Evolutionary conservation across 2,329 filamentous ascomycete species (phyloP).

Genomic region (Proliferodiscus dingleyae): DNA sequence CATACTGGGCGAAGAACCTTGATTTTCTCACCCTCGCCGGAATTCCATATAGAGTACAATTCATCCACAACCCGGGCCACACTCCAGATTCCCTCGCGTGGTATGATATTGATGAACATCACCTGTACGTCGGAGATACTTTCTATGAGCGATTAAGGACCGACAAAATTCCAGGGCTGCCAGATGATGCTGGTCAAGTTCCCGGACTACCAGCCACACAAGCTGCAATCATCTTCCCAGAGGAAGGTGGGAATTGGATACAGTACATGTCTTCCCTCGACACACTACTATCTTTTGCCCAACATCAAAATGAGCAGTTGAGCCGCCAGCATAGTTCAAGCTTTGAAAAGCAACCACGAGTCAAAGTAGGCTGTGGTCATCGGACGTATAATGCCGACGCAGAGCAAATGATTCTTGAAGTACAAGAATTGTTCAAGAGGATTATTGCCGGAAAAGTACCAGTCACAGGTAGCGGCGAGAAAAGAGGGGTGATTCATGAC

Average conservation of each 20-base stretch:
- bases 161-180: constrained; percentile 29
- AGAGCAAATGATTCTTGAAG: constrained; percentile 32
- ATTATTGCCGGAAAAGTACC: constrained; percentile 33
- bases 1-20: constrained; percentile 37
- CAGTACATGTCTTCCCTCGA: constrained; percentile 35
- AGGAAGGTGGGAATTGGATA: constrained; percentile 35
- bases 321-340: constrained; percentile 16
- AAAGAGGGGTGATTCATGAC: constrained; percentile 32
- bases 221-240: constrained; percentile 36
- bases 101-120: constrained; percentile 40
- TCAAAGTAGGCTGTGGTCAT: constrained; percentile 34
- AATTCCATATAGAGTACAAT: constrained; percentile 34
- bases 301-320: constrained; percentile 29
- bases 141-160: constrained; percentile 35
- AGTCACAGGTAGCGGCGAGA: constrained; percentile 27
- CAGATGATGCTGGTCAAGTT: constrained; percentile 12
- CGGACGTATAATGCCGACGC: constrained; percentile 34
- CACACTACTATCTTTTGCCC: constrained; percentile 32
- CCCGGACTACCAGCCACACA: constrained; percentile 16
- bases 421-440: constrained; percentile 31
- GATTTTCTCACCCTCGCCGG: constrained; percentile 27
- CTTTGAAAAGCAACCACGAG: constrained; percentile 19
- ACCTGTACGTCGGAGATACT: constrained; percentile 43
- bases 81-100: constrained; percentile 42
- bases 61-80: constrained; percentile 43